Base-by-base conservation (phyloP, 2,329 filamentous ascomycete species). In the Epichloe gansuensis region DNA sequence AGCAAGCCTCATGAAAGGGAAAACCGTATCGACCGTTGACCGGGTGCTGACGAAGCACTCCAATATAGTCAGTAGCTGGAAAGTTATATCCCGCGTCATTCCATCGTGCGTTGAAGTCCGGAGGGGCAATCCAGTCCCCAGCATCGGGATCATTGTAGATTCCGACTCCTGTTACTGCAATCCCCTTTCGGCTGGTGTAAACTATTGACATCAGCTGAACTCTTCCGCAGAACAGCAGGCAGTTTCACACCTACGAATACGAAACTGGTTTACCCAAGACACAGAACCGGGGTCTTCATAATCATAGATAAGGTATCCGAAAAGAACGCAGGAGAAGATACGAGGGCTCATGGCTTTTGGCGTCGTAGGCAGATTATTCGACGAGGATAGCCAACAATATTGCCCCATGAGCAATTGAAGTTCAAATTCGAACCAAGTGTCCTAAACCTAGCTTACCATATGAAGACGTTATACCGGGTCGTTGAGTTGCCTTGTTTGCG, bases 1-100 rank as follows among this genome's bases (percentile, higher is more conserved):
- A 56, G 41, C 52, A 56, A 44, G 52, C 54, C 36, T 51, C 52
- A 52, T 56, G 54, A 47, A 54, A 54, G n/a, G 52, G 50, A 53
- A 54, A 56, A 27, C 54, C 52, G 27, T 53, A 46, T 15, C 54
- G 51, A n/a, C 54, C 54, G 50, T 55, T 40, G n/a, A 51, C 31
- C 25, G 54, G 51, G 2, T 1, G 2, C 41, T 55, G 51, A 25
- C 45, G 40, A 45, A 49, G 36, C 25, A 51, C 44, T 36, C 46
- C 51, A 40, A 53, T 47, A 31, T 38, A 5, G 21, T 51, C 44
- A 25, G 35, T 45, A 48, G 40, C 23, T 23, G 23, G 23, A 23
- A 23, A 23, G 23, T 23, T 23, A 23, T 23, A 47, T 31, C 51
- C 49, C 46, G 51, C 46, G 42, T 38, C 50, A 23, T 55, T 31